phyloP scores from a whole-genome alignment of 352 stramenopile genomes.

The Phytophthora agathidicida region DNA sequence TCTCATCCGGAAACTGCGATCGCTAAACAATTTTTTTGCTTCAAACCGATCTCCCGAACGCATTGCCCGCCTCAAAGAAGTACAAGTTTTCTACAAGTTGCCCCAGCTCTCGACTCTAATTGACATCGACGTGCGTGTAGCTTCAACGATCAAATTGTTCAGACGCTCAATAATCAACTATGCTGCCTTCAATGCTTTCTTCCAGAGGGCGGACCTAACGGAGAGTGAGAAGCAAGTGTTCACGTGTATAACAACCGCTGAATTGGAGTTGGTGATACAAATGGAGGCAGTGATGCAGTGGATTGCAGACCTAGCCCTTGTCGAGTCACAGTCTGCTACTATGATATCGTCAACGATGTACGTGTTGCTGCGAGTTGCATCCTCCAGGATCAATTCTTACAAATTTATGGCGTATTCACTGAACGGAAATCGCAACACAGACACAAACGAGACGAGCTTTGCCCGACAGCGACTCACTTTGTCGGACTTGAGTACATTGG shows the following conservation, averaged over 20 bases:
- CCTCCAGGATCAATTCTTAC: background rate
- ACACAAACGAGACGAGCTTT: background rate
- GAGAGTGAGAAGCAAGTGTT: background rate
- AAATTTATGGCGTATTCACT: background rate
- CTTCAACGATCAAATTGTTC: slow-evolving; percentile 1
- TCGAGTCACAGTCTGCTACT: slow-evolving; percentile 2
- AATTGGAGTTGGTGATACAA: background rate
- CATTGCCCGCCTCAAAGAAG: background rate
- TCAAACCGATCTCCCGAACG: background rate
- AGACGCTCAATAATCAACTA: slow-evolving; percentile 9
- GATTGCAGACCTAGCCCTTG: slow-evolving; percentile 1
- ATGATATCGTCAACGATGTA: slow-evolving; percentile 5
- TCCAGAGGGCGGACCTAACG: background rate
- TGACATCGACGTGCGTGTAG: background rate
- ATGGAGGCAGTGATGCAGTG: slow-evolving; percentile 1
- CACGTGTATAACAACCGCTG: background rate
- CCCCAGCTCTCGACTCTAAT: background rate
- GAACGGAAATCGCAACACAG: background rate
- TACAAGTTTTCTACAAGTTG: slow-evolving; percentile 3
- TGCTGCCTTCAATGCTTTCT: slow-evolving; percentile 1
- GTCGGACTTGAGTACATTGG: background rate
- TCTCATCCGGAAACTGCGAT: slow-evolving; percentile 7
- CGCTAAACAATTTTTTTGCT: slow-evolving; percentile 7
- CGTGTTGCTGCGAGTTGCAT: background rate
- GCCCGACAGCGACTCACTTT: background rate